Evolutionary conservation across 2,329 filamentous ascomycete species (phyloP).

Genomic region (Exutisphaerella laricina): DNA sequence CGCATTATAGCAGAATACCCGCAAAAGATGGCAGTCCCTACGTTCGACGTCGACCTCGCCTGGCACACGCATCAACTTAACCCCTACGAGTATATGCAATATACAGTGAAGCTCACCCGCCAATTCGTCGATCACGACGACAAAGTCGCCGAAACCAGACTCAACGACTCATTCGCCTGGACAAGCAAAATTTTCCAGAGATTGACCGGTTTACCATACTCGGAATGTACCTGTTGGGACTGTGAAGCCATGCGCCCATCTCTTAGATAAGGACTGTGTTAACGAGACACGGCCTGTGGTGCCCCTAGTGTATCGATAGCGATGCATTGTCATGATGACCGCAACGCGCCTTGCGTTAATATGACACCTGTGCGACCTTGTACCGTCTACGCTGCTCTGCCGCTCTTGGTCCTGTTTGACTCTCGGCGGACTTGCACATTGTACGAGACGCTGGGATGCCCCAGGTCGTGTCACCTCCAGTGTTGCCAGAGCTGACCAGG

Average conservation of each 20-base stretch:
- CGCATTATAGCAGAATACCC: conserved; percentile 50
- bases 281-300: too few relatives aligned
- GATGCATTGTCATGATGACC: too few relatives aligned
- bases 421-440: too few relatives aligned
- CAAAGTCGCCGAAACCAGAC: conserved; percentile 64
- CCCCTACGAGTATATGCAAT: conserved; percentile 57
- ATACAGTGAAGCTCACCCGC: conserved; percentile 44
- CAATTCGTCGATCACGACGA: conserved; percentile 77
- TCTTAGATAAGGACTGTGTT: too few relatives aligned
- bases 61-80: conserved; percentile 79
- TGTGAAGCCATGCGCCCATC: conserved; percentile 69
- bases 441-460: too few relatives aligned
- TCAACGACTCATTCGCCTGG: conserved; percentile 64
- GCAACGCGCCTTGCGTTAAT: too few relatives aligned
- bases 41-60: conserved; percentile 66
- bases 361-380: too few relatives aligned
- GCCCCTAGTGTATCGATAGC: too few relatives aligned
- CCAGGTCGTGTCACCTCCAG: too few relatives aligned
- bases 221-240: conserved; percentile 77
- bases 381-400: too few relatives aligned
- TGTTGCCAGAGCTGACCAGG: too few relatives aligned
- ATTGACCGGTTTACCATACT: conserved; percentile 61
- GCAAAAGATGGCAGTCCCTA: conserved; percentile 56
- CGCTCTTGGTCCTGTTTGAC: too few relatives aligned
- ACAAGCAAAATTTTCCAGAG: conserved; percentile 66